phyloP scores from a whole-genome alignment of 371 early-diverging fungal genomes.

The Apophysomyces trapeziformis region DNA sequence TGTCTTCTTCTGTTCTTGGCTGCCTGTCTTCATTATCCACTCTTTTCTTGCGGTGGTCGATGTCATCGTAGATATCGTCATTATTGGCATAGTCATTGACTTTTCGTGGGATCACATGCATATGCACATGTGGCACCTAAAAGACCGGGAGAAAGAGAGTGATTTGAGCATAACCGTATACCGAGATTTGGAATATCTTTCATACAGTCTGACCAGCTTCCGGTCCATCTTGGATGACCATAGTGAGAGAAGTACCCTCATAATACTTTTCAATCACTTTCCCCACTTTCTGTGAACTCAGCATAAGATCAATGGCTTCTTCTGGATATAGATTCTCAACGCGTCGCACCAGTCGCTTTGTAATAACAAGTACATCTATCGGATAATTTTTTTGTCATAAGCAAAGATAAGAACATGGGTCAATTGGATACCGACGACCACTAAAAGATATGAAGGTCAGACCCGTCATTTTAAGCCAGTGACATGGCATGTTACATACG shows the following conservation, averaged over 20 bases:
- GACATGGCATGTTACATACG: conserved; percentile 46
- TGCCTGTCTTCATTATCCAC: conserved; percentile 74
- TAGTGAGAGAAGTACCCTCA: conserved; percentile 70
- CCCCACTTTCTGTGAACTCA: conserved; percentile 79
- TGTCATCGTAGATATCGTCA: conserved; percentile 87
- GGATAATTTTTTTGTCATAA: too few species aligned
- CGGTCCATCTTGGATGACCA: conserved; percentile 83
- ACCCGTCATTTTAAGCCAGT: background rate
- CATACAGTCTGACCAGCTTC: conserved; percentile 90
- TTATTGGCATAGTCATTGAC: conserved; percentile 84
- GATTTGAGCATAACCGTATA: background rate
- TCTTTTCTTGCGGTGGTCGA: conserved; percentile 58
- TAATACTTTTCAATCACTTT: conserved; percentile 76
- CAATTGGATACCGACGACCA: conserved; percentile 5
- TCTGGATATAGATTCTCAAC: conserved; percentile 76
- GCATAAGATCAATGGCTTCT: conserved; percentile 81
- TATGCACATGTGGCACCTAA: conserved; percentile 86
- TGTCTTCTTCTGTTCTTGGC: conserved; percentile 75
- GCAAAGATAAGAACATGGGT: too few species aligned
- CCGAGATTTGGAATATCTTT: background rate
- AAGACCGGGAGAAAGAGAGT: background rate
- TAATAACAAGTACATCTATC: conserved; percentile 83
- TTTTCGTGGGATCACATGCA: conserved; percentile 92
- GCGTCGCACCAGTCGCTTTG: conserved; percentile 68
- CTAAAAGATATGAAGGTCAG: conserved; percentile 8